Percentiles rank a stretch among this genome's conserved stretches.
Evolutionary conservation across 1,284 basidiomycete genomes (phyloP).

Genomic region (Filobasidium uniguttulatum): DNA sequence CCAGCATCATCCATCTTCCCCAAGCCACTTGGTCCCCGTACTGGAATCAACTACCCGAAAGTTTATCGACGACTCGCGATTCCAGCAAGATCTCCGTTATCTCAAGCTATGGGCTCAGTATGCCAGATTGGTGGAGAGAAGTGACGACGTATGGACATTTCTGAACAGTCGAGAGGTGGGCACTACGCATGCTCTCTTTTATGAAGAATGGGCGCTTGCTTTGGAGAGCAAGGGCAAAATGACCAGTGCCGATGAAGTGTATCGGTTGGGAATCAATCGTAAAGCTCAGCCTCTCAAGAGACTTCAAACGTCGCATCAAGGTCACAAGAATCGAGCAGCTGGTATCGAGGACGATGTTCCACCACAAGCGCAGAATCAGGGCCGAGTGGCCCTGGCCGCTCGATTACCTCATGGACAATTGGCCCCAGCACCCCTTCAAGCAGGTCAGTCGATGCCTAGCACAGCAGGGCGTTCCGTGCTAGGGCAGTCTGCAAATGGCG

Average conservation of each 20-base stretch:
- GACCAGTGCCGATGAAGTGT: slow-evolving; percentile 68
- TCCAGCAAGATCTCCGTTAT: slow-evolving; percentile 75
- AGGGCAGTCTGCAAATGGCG: slow-evolving; percentile 28
- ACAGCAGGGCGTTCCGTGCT: slow-evolving; percentile 15
- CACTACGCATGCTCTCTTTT: slow-evolving; percentile 58
- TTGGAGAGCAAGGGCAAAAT: slow-evolving; percentile 52
- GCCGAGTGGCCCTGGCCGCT: neutral
- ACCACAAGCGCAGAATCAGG: slow-evolving; percentile 7
- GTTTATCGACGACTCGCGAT: slow-evolving; percentile 65
- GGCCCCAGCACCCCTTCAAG: too few species aligned
- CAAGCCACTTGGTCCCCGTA: slow-evolving; percentile 55
- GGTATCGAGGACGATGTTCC: neutral
- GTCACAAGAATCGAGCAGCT: slow-evolving; percentile 47
- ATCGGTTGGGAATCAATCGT: slow-evolving; percentile 67
- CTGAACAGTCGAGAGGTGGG: slow-evolving; percentile 67
- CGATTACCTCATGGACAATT: too few species aligned
- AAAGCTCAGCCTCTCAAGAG: slow-evolving; percentile 69
- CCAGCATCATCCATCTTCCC: slow-evolving; percentile 48
- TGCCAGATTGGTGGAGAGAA: slow-evolving; percentile 47
- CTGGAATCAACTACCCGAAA: slow-evolving; percentile 61
- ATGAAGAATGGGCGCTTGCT: slow-evolving; percentile 69
- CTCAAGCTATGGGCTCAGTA: slow-evolving; percentile 78
- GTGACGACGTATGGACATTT: slow-evolving; percentile 57
- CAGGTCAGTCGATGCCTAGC: neutral
- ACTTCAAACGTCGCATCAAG: slow-evolving; percentile 66